Conservation (phyloP, 148 eudicot species). For the Camellia japonica region DNA sequence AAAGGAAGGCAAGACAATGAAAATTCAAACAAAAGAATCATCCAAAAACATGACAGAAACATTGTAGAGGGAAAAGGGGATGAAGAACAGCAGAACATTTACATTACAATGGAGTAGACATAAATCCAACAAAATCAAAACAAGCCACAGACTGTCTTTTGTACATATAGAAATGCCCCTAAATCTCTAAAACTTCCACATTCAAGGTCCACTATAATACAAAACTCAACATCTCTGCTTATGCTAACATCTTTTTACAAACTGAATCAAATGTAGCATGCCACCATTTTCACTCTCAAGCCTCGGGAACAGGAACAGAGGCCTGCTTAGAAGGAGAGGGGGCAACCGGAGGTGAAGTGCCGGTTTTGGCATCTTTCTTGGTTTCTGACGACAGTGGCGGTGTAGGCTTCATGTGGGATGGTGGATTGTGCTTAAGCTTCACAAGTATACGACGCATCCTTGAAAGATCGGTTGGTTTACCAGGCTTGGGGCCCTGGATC, state of each 20-base stretch:
- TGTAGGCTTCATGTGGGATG: slow-evolving; percentile 55
- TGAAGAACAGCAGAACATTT: neutral
- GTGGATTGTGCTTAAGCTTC: slow-evolving; percentile 69
- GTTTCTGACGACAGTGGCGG: slow-evolving; percentile 9
- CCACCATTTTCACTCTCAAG: neutral
- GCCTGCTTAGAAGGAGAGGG: slow-evolving; percentile 1
- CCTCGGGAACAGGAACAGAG: neutral
- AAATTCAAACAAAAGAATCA: neutral
- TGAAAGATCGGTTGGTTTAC: slow-evolving; percentile 69
- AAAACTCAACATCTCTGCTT: neutral
- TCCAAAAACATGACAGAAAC: neutral
- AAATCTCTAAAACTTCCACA: neutral
- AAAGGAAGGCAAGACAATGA: neutral
- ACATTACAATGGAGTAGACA: neutral
- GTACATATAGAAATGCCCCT: neutral
- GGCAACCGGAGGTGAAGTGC: slow-evolving; percentile 6
- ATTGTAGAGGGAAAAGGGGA: neutral
- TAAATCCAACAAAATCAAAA: neutral
- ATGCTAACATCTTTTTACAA: neutral
- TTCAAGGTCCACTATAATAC: neutral
- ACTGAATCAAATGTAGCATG: neutral
- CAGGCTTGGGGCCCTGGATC: slow-evolving; percentile 87
- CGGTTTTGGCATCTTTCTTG: slow-evolving; percentile 16
- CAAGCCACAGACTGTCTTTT: neutral
- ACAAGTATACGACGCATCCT: slow-evolving; percentile 69